Evolutionary conservation across 306 rosid species (phyloP), one percentile per base, ranked within the genome.

Genomic region (Neltuma alba): DNA sequence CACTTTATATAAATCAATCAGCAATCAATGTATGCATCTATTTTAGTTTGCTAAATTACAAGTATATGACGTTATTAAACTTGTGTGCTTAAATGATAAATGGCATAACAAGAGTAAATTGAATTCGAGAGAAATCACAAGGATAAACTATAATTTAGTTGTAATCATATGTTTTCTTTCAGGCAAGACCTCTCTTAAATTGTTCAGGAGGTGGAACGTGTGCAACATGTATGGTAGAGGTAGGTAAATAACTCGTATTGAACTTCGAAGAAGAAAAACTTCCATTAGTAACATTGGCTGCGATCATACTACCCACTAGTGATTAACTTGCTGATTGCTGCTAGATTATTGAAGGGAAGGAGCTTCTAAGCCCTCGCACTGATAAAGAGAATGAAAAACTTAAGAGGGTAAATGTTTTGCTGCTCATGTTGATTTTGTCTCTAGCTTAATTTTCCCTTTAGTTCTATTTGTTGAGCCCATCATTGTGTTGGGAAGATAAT

Each of bases 181-280:
- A 96, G 97, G 72, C 83, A 58, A 90, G 92, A 70, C 38, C 83
- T 72, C 89, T 93, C 80, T 83, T 90, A 67, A 93, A 95, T 85
- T 95, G 99, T 77, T 94, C 65, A 1, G 98, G 98, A 31, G 93
- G 90, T 78, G 99, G 99, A 83, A 89, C 90, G 80, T 95, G 99
- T 61, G 97, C 79, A 1, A 93, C 99, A 20, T 95, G 99, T 76
- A 83, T 91, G 92, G 99, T 95, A 81, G 99, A 95, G 99, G 62
- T 50, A 15, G 13, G 75, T 40, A 30, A 28, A 8, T 8, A 7
- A 30, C 75, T 70, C 47, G 8, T 9, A 28, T 47, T 45, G 74
- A 66, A 45, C 57, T 30, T 25, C 7, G 2, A 6, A 70, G 34
- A 23, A 21, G 72, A n/a, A 13, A 3, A 40, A 23, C 2, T 68